Evolutionary conservation across 1,139 yeast species (phyloP), one percentile per base, ranked within the genome.

Genomic region (Yamadazyma triangularis): DNA sequence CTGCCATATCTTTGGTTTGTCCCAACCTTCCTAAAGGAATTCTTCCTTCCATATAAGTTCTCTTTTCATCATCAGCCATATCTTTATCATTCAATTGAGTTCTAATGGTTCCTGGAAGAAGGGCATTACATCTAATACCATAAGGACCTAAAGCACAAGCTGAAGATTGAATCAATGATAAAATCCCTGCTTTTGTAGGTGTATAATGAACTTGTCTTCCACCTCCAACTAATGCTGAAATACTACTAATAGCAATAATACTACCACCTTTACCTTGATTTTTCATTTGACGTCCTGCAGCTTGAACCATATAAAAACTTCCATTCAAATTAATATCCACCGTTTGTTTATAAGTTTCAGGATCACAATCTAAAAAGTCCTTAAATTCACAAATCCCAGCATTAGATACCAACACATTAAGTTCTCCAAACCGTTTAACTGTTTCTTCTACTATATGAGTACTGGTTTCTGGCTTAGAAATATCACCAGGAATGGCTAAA

Each of bases 21-120:
- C 74, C 76, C 30, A 70, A 42, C 42, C 75, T 51, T 1, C 69
- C 68, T 31, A 70, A 45, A 6, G 75, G 74, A n/a, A 65, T 60
- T 38, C 73, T 48, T 2, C 54, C 53, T 33, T 56, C 60, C 69
- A 64, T 62, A 33, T 59, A 57, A 1, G 34, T 28, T 34, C 47
- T 51, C 40, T 60, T 60, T 4, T 33, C 42, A 4, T 49, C 50
- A 31, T 61, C 57, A 4, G 53, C 47, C 46, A 66, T 47, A 35
- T 61, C 65, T 36, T 54, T 61, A 6, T 60, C 68, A 31, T 59
- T 58, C 38, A 67, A 42, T 30, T 62, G 66, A 2, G 69, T 64
- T 29, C 53, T 43, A 33, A 64, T 64, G 10, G 73, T 66, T 4
- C 73, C 73, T 5, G 73, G 73, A 19, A 65, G 47, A 10, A 66